Evolutionary conservation across 768 basidiomycete species (phyloP).

Genomic region (Mrakia gelida): DNA sequence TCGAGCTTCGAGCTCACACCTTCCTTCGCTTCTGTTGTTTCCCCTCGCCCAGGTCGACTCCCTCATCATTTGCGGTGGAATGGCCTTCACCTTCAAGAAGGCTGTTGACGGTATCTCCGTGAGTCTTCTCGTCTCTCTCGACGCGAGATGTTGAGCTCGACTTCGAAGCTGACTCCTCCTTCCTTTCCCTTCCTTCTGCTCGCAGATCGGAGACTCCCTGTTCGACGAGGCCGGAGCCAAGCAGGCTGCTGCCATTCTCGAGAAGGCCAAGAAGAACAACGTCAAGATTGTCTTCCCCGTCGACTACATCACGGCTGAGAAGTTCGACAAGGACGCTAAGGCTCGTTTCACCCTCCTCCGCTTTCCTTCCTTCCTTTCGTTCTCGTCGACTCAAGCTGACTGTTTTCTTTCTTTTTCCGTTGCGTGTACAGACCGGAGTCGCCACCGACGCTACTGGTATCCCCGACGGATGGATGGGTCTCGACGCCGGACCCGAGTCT

Average conservation of each 20-base stretch:
- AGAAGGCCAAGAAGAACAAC: slow-evolving; percentile 80
- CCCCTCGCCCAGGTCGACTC: slow-evolving; percentile 66
- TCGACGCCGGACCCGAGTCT: slow-evolving; percentile 84
- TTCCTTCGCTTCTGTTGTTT: slow-evolving; percentile 91
- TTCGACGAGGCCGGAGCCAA: slow-evolving; percentile 84
- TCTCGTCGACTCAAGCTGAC: too few relatives aligned
- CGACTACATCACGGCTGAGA: slow-evolving; percentile 90
- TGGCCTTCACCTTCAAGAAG: slow-evolving; percentile 99
- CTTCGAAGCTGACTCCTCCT: slow-evolving; percentile 2
- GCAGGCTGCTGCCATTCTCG: slow-evolving; percentile 75
- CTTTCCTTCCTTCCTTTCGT: too few relatives aligned
- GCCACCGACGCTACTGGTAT: slow-evolving; percentile 85
- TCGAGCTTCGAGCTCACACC: slow-evolving; percentile 58
- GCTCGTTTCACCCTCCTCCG: slow-evolving; percentile 46
- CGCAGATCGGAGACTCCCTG: slow-evolving; percentile 86
- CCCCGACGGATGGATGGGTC: slow-evolving; percentile 89
- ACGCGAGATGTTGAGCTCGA: slow-evolving; percentile 19
- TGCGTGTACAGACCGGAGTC: slow-evolving; percentile 53
- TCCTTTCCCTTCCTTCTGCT: neutral
- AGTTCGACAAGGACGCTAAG: slow-evolving; percentile 86
- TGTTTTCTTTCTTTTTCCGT: neutral
- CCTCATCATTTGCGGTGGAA: slow-evolving; percentile 93
- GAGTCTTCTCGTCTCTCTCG: slow-evolving; percentile 43
- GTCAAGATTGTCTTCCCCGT: slow-evolving; percentile 94
- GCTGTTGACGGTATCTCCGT: slow-evolving; percentile 64